Conservation (phyloP, 2,329 filamentous ascomycete species). For the Byssoonygena ceratinophila region DNA sequence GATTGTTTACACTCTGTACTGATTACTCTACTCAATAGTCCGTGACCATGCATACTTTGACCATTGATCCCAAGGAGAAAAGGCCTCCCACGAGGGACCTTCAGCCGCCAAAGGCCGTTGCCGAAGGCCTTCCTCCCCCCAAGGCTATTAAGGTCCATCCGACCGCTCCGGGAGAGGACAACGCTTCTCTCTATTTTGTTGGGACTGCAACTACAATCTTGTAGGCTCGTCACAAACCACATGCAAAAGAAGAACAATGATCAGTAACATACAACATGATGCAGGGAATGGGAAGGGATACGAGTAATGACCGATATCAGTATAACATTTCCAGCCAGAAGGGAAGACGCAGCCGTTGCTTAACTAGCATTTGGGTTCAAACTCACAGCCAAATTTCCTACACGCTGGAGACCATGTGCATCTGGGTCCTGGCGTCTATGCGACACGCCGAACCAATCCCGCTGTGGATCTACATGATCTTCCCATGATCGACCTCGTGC, state of each 20-base stretch:
- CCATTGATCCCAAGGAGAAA: conserved; percentile 31
- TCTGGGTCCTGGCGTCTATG: conserved; percentile 50
- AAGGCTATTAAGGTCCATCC: conserved; percentile 39
- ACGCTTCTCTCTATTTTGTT: conserved; percentile 32
- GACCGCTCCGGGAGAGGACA: conserved; percentile 23
- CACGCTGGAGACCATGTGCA: conserved; percentile 57
- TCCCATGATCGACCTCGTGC: conserved; percentile 49
- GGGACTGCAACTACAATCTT: conserved; percentile 34
- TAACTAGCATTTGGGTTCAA: not conserved
- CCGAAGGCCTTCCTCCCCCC: conserved; percentile 33
- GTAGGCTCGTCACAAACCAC: conserved; percentile 15
- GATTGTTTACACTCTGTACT: not conserved
- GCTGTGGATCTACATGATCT: conserved; percentile 50
- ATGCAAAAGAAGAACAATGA: not conserved
- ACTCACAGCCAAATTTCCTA: conserved; percentile 50
- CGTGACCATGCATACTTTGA: conserved; percentile 34
- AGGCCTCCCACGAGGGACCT: conserved; percentile 34
- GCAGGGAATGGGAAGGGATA: conserved; percentile 33
- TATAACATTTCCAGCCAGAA: not conserved
- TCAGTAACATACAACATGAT: conserved; percentile 1
- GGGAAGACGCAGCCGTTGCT: not conserved
- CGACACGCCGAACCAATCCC: conserved; percentile 47
- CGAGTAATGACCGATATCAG: conserved; percentile 33
- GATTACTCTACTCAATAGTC: too few species aligned
- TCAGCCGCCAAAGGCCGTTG: conserved; percentile 18